Evolutionary conservation across 495 filamentous ascomycete species (phyloP), one percentile per base, ranked within the genome.

Genomic region (Aspergillus avenaceus): DNA sequence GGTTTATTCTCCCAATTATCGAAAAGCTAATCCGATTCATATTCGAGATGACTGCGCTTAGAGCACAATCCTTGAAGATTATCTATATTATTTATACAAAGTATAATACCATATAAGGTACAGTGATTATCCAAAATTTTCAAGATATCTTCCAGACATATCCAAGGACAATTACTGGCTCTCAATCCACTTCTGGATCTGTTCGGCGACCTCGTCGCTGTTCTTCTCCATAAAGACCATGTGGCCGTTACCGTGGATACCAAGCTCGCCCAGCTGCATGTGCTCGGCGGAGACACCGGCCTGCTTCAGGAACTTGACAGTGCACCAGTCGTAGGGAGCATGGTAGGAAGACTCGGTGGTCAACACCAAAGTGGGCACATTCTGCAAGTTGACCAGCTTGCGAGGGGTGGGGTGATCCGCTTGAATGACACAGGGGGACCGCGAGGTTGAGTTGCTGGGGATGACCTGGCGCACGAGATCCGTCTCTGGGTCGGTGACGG

Each of bases 161-260:
- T 31, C 8, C 9, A 11, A 31, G 9, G 9, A 8, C 9, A 13
- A 2, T 36, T 44, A 44, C 27, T 44, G 41, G 11, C 19, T 25
- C 45, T 60, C 54, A 48, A 79, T 71, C 74, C 75, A 78, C 27
- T 52, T 47, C 37, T 70, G 56, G 13, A 81, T 41, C 21, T 64
- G 45, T 8, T 44, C 58, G 2, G 77, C 78, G 45, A 81, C 70
- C 4, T 65, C 55, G 41, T 76, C 63, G 53, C 72, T 84, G 45
- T 84, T 85, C 68, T 73, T 79, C 66, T 84, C 81, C 53, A 84
- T 61, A 51, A 82, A 81, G 44, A 77, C 66, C 59, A 84, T 69
- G 60, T 84, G 80, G 8, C 75, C 81, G 58, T 84, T 84, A 2
- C 83, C 81, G 26, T 66, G 53, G 22, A 83, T 75, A 0, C 73